Conservation (phyloP, 2,329 filamentous ascomycete genomes). For the Paracamarosporium sp. region DNA sequence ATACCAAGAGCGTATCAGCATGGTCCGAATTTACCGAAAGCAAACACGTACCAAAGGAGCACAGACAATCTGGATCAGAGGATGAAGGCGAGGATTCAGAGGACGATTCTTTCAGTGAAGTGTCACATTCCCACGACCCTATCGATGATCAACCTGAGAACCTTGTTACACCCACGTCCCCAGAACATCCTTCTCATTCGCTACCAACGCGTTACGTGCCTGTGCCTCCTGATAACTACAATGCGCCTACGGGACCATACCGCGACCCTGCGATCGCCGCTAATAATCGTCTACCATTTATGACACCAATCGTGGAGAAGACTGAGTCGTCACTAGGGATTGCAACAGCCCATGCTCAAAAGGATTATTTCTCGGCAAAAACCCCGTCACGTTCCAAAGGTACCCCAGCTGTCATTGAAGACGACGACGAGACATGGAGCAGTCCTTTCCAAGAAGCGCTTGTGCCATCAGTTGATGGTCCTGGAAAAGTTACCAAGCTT, state of each 20-base stretch:
- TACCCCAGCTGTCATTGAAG: constrained; percentile 47
- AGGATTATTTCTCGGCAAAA: constrained; percentile 71
- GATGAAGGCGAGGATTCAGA: constrained; percentile 42
- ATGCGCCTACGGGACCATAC: constrained; percentile 79
- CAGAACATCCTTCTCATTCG: constrained; percentile 35
- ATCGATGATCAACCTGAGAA: constrained; percentile 45
- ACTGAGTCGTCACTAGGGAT: constrained; percentile 84
- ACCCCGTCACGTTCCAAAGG: constrained; percentile 72
- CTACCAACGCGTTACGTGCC: constrained; percentile 73
- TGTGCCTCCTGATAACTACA: constrained; percentile 84
- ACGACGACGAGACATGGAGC: constrained; percentile 61
- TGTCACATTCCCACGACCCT: constrained; percentile 34
- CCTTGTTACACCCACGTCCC: constrained; percentile 57
- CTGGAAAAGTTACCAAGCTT: constrained; percentile 58
- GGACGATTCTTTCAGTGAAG: constrained; percentile 44
- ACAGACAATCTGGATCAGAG: constrained; percentile 42
- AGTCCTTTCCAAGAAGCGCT: constrained; percentile 76
- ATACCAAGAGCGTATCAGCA: constrained; percentile 66
- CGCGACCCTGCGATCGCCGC: constrained; percentile 80
- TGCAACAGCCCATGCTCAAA: constrained; percentile 53
- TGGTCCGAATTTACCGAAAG: constrained; percentile 88
- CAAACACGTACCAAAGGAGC: constrained; percentile 68
- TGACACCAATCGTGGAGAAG: constrained; percentile 97
- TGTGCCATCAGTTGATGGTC: constrained; percentile 54
- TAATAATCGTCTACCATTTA: constrained; percentile 93